Evolutionary conservation across 352 stramenopile genomes (phyloP), one percentile per base, ranked within the genome.

Genomic region (Phytopythium oedochilum): DNA sequence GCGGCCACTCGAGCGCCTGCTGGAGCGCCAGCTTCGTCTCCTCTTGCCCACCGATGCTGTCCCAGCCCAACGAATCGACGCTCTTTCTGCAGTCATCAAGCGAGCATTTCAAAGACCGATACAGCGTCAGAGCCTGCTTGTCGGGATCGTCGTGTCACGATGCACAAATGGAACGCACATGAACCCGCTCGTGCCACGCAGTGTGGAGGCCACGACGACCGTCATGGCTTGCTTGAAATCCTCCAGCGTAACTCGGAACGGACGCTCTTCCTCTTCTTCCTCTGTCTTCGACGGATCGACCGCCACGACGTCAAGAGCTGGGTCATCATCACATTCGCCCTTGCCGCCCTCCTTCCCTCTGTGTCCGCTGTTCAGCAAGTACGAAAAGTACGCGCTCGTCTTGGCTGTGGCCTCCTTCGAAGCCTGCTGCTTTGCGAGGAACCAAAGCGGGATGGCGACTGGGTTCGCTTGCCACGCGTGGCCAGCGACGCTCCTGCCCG

Each of bases 1-100:
- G 61, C 0, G 91, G 91, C 89, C 88, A 97, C 51, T 96, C 88
- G 8, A 97, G 68, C 22, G 77, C 82, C 42, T 97, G 86, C 49
- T 92, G 75, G n/a, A 91, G 57, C 14, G 83, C 76, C 8, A 89
- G 53, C 35, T 94, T 94, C 23, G 81, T 85, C 18, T 74, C 57
- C 15, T 73, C 64, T 44, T 92, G 81, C 2, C 85, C 85, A 29
- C 85, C 85, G 55, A 94, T 93, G 46, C 66, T 75, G 53, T 88
- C 71, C 85, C 85, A 94, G 2, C 72, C 73, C 40, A 83, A 63
- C 20, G 72, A 63, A 29, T 89, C 76, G 28, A 83, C 71, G 39
- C 79, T 60, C 38, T 84, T 88, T 39, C 75, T 86, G 52, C 18
- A 56, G 56, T 35, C 32, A 28, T 55, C 20, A 48, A 7, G 29